Base-by-base conservation (phyloP, 495 filamentous ascomycete genomes). In the Elasticomyces elasticus region DNA sequence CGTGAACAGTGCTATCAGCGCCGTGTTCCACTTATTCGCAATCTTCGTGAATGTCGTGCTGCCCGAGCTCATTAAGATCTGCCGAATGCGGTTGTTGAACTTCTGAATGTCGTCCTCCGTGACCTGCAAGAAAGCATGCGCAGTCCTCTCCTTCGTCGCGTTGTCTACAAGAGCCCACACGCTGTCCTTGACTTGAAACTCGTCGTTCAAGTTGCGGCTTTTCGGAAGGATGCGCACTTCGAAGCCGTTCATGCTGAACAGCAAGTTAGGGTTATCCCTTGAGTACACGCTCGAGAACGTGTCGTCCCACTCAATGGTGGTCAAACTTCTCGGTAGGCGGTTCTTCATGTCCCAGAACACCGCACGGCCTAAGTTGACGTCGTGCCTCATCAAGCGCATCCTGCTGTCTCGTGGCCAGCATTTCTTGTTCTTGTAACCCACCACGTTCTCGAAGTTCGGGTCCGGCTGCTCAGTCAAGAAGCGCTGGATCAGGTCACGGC, bases 271-370 rank as follows among this genome's bases (percentile, higher is more conserved):
- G 62, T 99, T 99, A 71, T 99, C 92, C 62, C 88, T 81, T 71
- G 91, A 96, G 73, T 99, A 99, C 13, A 99, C 94, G 57, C 91
- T 96, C n/a, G 89, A 83, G 63, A 99, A 99, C 0, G 91, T 97
- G 67, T 99, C 94, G 66, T 97, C 94, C 94, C 94, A 99, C 53
- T 99, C 94, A 54, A 97, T 92, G 0, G 94, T 97, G 0, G 94
- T 97, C 38, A 99, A 81, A 22, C 89, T 94, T 55, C 94, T 77
- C 15, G 94, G 94, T 43, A 99, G 76, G 15, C 94, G 78, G 69
- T 99, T 97, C 77, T 99, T 99, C 69, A 99, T 67, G 66, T 99
- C 92, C 92, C 94, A 99, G 72, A 99, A 99, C 12, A 97, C 94
- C 56, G 94, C 94, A 60, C 94, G 83, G 9, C 94, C 94, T 51